Percentiles rank a stretch among this genome's conserved stretches.
These are phyloP conservation scores for Mortierella polycephala DNA, from an alignment of 371 early-diverging fungal species.

Conservation along the genomic window DNA sequence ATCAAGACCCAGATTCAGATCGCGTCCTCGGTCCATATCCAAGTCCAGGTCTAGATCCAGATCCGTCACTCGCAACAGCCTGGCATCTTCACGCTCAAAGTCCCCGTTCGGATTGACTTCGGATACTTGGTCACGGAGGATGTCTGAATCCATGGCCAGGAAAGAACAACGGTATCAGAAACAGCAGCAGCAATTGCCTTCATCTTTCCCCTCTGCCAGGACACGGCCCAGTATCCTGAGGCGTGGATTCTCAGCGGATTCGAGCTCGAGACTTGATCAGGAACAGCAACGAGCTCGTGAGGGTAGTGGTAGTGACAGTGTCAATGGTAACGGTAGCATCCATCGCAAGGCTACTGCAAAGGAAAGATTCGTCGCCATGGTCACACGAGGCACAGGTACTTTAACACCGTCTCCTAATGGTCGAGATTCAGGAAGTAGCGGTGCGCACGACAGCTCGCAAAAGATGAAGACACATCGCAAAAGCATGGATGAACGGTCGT, in stretches of 20 bases:
- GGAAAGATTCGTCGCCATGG: constrained; percentile 33
- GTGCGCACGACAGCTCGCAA: neutral
- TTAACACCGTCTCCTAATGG: constrained; percentile 6
- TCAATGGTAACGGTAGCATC: too few relatives aligned
- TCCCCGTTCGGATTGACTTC: constrained; percentile 14
- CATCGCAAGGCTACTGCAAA: constrained; percentile 28
- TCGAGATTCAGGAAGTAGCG: constrained; percentile 3
- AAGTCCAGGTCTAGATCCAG: constrained; percentile 29
- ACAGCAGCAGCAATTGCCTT: too few relatives aligned
- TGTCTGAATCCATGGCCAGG: constrained; percentile 14
- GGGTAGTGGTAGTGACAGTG: constrained; percentile 7
- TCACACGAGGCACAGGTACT: constrained; percentile 15
- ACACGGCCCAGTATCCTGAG: constrained; percentile 28
- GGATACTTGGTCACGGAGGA: constrained; percentile 22
- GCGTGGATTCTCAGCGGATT: constrained; percentile 43
- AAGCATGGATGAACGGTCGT: constrained; percentile 20
- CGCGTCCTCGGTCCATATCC: too few relatives aligned
- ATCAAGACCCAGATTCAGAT: constrained; percentile 9
- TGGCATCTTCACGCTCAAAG: constrained; percentile 10
- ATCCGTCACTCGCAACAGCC: constrained; percentile 12
- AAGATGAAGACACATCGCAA: constrained; percentile 1
- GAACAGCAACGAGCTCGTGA: constrained; percentile 7
- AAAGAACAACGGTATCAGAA: constrained; percentile 20
- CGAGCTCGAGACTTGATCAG: constrained; percentile 19
- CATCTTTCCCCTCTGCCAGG: constrained; percentile 17